Evolutionary conservation across 2,329 filamentous ascomycete genomes (phyloP).

Genomic region (Drechslerella coelobrocha): DNA sequence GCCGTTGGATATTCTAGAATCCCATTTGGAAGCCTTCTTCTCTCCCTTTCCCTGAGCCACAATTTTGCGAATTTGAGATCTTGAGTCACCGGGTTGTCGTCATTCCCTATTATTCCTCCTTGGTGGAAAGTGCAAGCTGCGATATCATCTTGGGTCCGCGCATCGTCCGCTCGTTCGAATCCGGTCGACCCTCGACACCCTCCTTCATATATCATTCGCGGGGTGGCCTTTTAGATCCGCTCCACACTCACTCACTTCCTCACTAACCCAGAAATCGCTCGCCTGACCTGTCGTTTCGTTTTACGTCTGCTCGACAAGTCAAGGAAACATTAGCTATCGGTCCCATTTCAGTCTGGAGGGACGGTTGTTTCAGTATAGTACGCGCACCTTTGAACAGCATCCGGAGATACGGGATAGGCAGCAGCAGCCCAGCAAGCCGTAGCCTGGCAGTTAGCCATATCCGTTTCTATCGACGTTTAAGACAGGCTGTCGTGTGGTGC

Average conservation of each 20-base stretch:
- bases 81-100: slow-evolving; percentile 36
- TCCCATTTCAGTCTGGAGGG: neutral
- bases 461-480: no score
- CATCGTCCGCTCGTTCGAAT: slow-evolving; percentile 22
- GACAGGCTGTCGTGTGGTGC: neutral
- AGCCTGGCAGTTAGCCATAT: no score
- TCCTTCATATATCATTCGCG: slow-evolving; percentile 16
- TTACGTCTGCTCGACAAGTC: neutral
- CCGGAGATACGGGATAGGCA: neutral
- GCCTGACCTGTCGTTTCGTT: neutral
- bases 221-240: slow-evolving; percentile 1
- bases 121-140: slow-evolving; percentile 22
- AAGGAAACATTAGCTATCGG: neutral
- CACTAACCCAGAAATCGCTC: no score
- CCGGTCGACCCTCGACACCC: slow-evolving; percentile 18
- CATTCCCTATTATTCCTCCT: slow-evolving; percentile 32
- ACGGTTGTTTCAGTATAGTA: slow-evolving; percentile 1
- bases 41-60: slow-evolving; percentile 48
- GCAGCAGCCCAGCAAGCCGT: neutral
- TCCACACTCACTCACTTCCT: slow-evolving; percentile 14
- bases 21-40: slow-evolving; percentile 47
- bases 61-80: slow-evolving; percentile 24
- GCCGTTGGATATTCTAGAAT: slow-evolving; percentile 49
- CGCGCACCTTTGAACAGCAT: neutral
- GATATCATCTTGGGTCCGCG: slow-evolving; percentile 17